Percentiles rank a stretch among this genome's conserved stretches.
Conservation (phyloP, 2,329 filamentous ascomycete genomes). For the Huntiella savannae region DNA sequence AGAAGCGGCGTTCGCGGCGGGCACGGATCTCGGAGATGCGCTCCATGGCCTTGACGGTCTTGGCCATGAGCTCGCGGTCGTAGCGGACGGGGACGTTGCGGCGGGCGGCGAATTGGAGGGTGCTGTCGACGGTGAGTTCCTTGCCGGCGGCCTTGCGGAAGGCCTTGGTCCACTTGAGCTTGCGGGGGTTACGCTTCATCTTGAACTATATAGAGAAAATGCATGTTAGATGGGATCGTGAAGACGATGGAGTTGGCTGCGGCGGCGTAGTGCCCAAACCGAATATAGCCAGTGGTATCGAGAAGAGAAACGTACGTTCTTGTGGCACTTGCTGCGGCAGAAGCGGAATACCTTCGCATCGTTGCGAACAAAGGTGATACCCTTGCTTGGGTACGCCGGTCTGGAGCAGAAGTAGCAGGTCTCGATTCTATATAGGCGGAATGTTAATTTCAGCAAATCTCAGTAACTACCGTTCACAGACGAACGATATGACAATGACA, state of each 20-base stretch:
- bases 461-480: neutral
- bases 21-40: constrained; percentile 70
- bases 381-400: constrained; percentile 35
- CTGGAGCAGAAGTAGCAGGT: constrained; percentile 28
- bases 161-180: constrained; percentile 93
- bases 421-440: constrained; percentile 21
- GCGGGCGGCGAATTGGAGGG: constrained; percentile 76
- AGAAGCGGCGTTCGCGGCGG: constrained; percentile 75
- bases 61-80: constrained; percentile 75
- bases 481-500: neutral
- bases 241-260: neutral
- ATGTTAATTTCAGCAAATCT: constrained; percentile 1
- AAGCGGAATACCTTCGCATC: constrained; percentile 34
- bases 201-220: constrained; percentile 42
- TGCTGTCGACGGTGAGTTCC: constrained; percentile 81
- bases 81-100: constrained; percentile 92
- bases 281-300: no score
- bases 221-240: neutral
- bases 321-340: constrained; percentile 40
- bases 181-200: constrained; percentile 95
- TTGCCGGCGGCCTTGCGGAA: constrained; percentile 68
- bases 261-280: no score
- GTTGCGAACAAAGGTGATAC: constrained; percentile 32
- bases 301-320: constrained; percentile 26
- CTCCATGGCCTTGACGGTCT: constrained; percentile 83